Evolutionary conservation across 352 stramenopile genomes (phyloP), one percentile per base, ranked within the genome.

Genomic region (Pythium plurisporium): DNA sequence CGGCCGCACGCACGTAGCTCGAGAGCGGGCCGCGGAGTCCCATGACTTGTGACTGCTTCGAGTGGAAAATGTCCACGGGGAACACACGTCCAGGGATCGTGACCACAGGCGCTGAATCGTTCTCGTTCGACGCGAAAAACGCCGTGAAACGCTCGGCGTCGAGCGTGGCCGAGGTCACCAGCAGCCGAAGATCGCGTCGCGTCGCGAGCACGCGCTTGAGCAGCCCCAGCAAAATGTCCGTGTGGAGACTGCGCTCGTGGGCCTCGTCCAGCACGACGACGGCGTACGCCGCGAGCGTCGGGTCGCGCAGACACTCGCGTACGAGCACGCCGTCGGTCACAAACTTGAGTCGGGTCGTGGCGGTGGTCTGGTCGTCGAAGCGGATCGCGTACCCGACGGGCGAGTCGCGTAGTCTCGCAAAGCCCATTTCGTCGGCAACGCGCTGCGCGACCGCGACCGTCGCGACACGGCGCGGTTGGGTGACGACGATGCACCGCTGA

Each of bases 191-290:
- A 59, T 97, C 82, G 7, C 77, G 77, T 7, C 87, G 76, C 22
- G 44, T 54, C 31, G 44, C 29, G 19, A 89, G 58, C 20, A 95
- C 91, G 38, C 85, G 70, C 56, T 93, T 89, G 30, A 98, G 70
- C 23, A 96, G 59, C 74, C 96, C 96, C 70, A 99, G 97, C 7
- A 99, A 72, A 5, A 99, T 87, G 67, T 99, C 97, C 11, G 96
- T 99, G 73, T 99, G 91, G 10, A 99, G 82, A 65, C 81, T 98
- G 22, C 97, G 83, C 73, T 99, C 97, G 68, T 99, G 97, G 9
- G 97, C 97, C 79, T 99, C 97, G 65, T 94, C 94, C 51, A 98
- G 79, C 74, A 98, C 96, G 22, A 98, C 81, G 46, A 91, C 76
- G 25, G 69, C 82, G 72, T 98, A 98, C 19, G 73, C 67, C 10